phyloP scores from a whole-genome alignment of 345 rosid genomes.

The Lenwebbia sp. region DNA sequence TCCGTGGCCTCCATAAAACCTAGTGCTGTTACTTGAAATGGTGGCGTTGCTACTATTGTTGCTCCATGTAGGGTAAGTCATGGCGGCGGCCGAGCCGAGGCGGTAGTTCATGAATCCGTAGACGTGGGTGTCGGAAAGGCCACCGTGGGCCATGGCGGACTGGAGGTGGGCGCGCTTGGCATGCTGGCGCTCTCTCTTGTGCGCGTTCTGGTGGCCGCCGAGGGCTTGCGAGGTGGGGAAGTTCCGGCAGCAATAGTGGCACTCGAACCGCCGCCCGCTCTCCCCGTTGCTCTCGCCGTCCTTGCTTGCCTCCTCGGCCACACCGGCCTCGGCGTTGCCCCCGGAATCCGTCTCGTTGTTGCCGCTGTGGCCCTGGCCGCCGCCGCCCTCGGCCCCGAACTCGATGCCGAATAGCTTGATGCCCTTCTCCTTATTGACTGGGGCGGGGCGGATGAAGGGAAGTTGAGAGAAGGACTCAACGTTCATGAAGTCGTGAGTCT shows the following conservation, averaged over 20 bases:
- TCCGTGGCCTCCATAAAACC: slow-evolving; percentile 44
- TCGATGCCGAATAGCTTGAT: slow-evolving; percentile 90
- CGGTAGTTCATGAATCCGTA: slow-evolving; percentile 52
- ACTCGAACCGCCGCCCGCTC: slow-evolving; percentile 66
- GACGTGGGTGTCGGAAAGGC: slow-evolving; percentile 39
- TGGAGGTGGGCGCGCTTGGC: slow-evolving; percentile 79
- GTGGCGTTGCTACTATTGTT: neutral
- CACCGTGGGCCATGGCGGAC: slow-evolving; percentile 50
- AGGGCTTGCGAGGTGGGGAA: slow-evolving; percentile 98
- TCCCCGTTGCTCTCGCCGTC: slow-evolving; percentile 33
- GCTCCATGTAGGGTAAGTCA: slow-evolving; percentile 53
- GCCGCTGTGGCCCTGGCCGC: neutral
- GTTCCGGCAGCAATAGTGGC: slow-evolving; percentile 92
- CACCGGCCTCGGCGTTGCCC: neutral
- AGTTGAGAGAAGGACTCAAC: slow-evolving; percentile 47
- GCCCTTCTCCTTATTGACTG: slow-evolving; percentile 38
- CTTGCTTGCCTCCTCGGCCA: slow-evolving; percentile 3
- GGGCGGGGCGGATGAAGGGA: slow-evolving; percentile 58
- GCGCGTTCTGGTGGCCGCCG: slow-evolving; percentile 99
- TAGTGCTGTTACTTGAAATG: slow-evolving; percentile 2
- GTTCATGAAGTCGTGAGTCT: slow-evolving; percentile 40
- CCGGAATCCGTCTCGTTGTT: neutral
- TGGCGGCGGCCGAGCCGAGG: slow-evolving; percentile 16
- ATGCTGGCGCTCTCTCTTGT: slow-evolving; percentile 93
- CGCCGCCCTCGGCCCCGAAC: slow-evolving; percentile 24